Evolutionary conservation across 2,329 filamentous ascomycete genomes (phyloP).

Genomic region (Tolypocladium ophioglossoides): DNA sequence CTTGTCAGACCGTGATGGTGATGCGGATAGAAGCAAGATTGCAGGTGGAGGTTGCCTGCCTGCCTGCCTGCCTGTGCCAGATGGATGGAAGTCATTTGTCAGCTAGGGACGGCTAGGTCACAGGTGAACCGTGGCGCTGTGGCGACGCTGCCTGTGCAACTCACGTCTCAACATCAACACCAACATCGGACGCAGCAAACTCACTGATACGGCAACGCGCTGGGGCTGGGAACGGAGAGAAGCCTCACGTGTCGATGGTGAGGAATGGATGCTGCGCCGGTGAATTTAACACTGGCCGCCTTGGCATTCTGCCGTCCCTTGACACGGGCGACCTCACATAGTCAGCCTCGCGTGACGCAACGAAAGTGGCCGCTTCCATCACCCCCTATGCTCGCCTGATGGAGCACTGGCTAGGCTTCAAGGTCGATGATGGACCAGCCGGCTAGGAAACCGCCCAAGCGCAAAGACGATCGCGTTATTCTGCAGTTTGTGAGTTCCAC

Average conservation of each 20-base stretch:
- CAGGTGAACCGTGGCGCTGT: too few relatives aligned
- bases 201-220: neutral
- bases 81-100: neutral
- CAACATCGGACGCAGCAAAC: neutral
- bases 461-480: conserved; percentile 58
- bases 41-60: neutral
- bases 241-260: neutral
- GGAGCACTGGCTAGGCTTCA: neutral
- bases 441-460: conserved; percentile 20
- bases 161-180: too few relatives aligned
- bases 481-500: conserved; percentile 64
- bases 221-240: neutral
- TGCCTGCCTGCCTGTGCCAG: too few relatives aligned
- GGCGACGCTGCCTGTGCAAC: too few relatives aligned
- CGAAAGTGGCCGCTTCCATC: neutral
- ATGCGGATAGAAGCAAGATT: neutral
- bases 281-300: neutral
- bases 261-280: neutral
- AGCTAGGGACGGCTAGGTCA: too few relatives aligned
- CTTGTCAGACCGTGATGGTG: neutral
- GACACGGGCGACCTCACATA: too few relatives aligned
- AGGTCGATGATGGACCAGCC: conserved; percentile 4
- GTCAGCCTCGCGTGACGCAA: neutral
- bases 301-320: neutral
- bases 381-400: neutral